Base-by-base conservation (phyloP, 2,329 filamentous ascomycete genomes). In the Capronia epimyces region DNA sequence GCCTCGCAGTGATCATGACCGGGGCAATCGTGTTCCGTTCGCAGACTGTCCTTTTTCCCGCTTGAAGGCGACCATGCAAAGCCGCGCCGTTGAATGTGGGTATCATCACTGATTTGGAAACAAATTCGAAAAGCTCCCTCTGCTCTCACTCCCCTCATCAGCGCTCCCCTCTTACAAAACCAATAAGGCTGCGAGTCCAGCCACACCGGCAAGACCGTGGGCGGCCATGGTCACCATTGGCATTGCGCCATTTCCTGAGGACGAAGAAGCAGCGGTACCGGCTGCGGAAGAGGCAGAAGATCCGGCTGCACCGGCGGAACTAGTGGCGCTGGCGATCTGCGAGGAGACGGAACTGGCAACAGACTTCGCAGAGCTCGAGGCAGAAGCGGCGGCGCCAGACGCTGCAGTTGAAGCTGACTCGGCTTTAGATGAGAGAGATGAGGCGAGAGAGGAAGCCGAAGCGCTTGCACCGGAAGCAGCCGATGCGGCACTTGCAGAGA, bases 161-260 rank as follows among this genome's bases (percentile, higher is more conserved):
- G 43, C 41, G n/a, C 20, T 9, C 20, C 32, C 29, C 42, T 43
- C 59, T 66, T 69, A 73, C 59, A 72, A 62, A 22, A 68, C 60
- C 49, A 73, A 59, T 47, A 73, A 56, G 48, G 70, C 72, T 49
- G 67, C 69, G 27, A 75, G 59, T 55, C 71, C 72, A 29, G 71
- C 63, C 41, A 65, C 63, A 47, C 71, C 71, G 25, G 65, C 53
- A 39, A 64, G 40, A 29, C 57, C 56, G 27, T 61, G 47, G 41
- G 56, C 49, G 18, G 58, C 63, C 36, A 57, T 57, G 15, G 61
- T 63, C 12, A 56, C 59, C 32, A 62, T 55, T 4, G 58, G 56
- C 32, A 53, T 52, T 10, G 49, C 53, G n/a, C 42, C 45, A 29
- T 52, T 53, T 10, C 36, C 39, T 20, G 51, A 32, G 25, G 37